Conservation (phyloP, 208 protist genomes). For the Leishmania tarentolae region DNA sequence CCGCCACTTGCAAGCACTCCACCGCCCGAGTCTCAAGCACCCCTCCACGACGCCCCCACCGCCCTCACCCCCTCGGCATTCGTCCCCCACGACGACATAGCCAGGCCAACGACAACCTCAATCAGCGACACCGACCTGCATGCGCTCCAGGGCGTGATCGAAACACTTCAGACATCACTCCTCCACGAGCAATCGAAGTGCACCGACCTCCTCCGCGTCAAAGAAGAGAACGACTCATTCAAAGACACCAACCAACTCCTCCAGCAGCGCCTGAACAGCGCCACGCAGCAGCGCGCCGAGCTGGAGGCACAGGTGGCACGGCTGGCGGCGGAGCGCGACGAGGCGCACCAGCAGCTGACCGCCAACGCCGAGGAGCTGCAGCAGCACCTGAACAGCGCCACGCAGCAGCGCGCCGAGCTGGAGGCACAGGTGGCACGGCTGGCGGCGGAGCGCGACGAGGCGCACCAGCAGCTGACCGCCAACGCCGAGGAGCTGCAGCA, state of each 20-base stretch:
- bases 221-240: slow-evolving; percentile 27
- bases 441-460: slow-evolving; percentile 19
- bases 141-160: slow-evolving; percentile 20
- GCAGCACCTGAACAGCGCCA: slow-evolving; percentile 1
- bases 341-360: not conserved
- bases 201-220: no score
- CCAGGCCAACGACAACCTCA: not conserved
- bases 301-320: not conserved
- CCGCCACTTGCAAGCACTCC: not conserved
- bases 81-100: not conserved
- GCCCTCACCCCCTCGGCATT: not conserved
- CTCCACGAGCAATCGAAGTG: slow-evolving; percentile 2
- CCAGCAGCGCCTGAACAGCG: slow-evolving; percentile 16
- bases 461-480: slow-evolving; percentile 12
- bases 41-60: not conserved
- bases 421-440: slow-evolving; percentile 9
- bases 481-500: slow-evolving; percentile 28
- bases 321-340: not conserved
- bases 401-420: slow-evolving; percentile 11
- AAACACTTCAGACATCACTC: slow-evolving; percentile 21
- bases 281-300: slow-evolving; percentile 9
- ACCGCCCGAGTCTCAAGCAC: not conserved
- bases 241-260: slow-evolving; percentile 12
- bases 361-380: not conserved
- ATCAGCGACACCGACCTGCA: slow-evolving; percentile 7